Conservation (phyloP, 139 green algal species). For the Asterochloris erici region DNA sequence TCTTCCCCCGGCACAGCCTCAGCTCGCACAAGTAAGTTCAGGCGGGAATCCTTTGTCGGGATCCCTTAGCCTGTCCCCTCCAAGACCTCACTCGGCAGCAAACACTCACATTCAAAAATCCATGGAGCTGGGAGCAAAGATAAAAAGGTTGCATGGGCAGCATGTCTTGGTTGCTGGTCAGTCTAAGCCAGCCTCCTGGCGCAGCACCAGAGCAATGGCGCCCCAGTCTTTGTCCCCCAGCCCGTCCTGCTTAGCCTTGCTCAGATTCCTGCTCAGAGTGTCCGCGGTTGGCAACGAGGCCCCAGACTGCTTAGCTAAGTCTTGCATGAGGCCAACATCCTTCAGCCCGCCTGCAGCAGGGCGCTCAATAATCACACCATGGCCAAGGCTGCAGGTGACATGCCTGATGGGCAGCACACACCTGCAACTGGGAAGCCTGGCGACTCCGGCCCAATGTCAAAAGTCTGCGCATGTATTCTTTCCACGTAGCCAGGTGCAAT, state of each 20-base stretch:
- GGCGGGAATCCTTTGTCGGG: too few species aligned
- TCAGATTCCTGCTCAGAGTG: slow-evolving; percentile 5
- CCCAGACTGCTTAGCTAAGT: background rate
- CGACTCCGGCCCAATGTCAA: background rate
- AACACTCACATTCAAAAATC: too few species aligned
- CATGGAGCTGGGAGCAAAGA: too few species aligned
- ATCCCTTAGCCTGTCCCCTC: too few species aligned
- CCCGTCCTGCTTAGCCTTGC: background rate
- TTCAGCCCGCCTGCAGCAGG: slow-evolving; percentile 1
- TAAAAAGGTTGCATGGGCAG: too few species aligned
- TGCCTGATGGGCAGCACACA: background rate
- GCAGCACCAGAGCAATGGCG: slow-evolving; percentile 1
- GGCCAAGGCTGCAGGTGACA: background rate
- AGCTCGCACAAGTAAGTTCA: too few species aligned
- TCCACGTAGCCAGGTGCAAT: slow-evolving; percentile 12
- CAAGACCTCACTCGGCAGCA: too few species aligned
- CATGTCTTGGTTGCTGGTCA: too few species aligned
- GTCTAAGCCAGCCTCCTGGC: background rate
- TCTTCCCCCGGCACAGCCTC: too few species aligned
- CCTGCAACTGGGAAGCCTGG: slow-evolving; percentile 12
- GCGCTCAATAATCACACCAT: background rate
- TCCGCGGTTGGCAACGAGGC: slow-evolving; percentile 2
- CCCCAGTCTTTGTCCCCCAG: slow-evolving; percentile 7
- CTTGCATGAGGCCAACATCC: slow-evolving; percentile 1
- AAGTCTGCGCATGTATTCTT: background rate